A percentile compares a stretch with the other conserved stretches of the same genome.
These are phyloP conservation scores for Chaetomium olivaceum DNA, from an alignment of 2,329 filamentous ascomycete species.

Conservation along the genomic window DNA sequence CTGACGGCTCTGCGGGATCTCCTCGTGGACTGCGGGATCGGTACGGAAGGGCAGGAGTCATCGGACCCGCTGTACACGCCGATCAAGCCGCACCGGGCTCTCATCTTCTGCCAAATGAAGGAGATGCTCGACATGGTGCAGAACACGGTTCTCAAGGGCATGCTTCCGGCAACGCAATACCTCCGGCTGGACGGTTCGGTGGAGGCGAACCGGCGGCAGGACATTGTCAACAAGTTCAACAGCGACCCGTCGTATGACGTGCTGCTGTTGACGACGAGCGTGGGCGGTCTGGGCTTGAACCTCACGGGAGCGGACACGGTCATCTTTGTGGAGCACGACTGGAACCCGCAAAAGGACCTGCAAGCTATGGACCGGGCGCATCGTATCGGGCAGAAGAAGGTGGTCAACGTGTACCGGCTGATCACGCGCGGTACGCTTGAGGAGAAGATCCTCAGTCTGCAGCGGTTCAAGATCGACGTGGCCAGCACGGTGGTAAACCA, in stretches of 20 bases:
- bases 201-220: slow-evolving; percentile 89
- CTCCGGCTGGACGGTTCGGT: slow-evolving; percentile 92
- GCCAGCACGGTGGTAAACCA: slow-evolving; percentile 98
- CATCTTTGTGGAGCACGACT: slow-evolving; percentile 99
- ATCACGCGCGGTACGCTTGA: slow-evolving; percentile 95
- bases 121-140: slow-evolving; percentile 99
- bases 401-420: slow-evolving; percentile 96
- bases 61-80: slow-evolving; percentile 69
- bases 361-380: slow-evolving; percentile 99
- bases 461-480: slow-evolving; percentile 99
- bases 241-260: slow-evolving; percentile 96
- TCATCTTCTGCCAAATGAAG: slow-evolving; percentile 99
- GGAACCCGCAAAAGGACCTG: slow-evolving; percentile 98
- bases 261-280: slow-evolving; percentile 87
- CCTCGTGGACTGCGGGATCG: slow-evolving; percentile 97
- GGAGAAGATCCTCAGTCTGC: slow-evolving; percentile 96
- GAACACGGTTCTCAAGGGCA: slow-evolving; percentile 82
- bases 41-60: slow-evolving; percentile 65
- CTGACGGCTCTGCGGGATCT: slow-evolving; percentile 86
- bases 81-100: slow-evolving; percentile 91
- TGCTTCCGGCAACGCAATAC: slow-evolving; percentile 91
- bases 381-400: slow-evolving; percentile 98
- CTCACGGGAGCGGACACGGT: slow-evolving; percentile 96
- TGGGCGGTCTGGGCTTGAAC: slow-evolving; percentile 92
- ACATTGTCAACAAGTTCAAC: slow-evolving; percentile 99